Base-by-base conservation (phyloP, 176 grass and related monocot genomes). In the Phoenix roebelenii region DNA sequence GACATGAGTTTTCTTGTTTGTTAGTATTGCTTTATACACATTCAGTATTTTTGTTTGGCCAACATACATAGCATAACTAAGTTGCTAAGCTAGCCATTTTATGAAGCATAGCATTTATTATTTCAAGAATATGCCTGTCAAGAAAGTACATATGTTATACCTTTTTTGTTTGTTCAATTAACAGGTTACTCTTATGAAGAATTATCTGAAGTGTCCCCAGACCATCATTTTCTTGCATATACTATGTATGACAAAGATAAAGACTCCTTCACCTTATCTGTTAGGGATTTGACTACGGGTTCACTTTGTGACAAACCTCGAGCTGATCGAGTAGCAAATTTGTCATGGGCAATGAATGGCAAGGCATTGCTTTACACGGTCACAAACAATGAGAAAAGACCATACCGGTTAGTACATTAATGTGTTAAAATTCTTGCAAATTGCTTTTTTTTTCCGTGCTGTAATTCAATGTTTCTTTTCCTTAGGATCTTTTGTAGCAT, bases 211-310 rank as follows among this genome's bases (percentile, higher is more conserved):
- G 81, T 91, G 63, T 97, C 87, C 49, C 92, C 87, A 49, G 83
- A 90, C 55, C 92, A 90, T 75, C 74, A 74, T 25, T 88, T 76
- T 51, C 77, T 96, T 77, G 92, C 86, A 61, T 96, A 97, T 78
- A 90, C 87, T 20, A 90, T 97, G 92, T 88, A 90, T 64, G 78
- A 97, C 57, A 97, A 96, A 79, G 87, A 91, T 28, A 90, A 91
- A 75, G 84, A 85, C 29, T 88, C 77, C 25, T 97, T 97, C 69
- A 87, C 78, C 29, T 74, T 97, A 88, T 64, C 85, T 71, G 84
- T 97, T 39, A 86, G 77, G 66, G 87, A 97, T 74, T 79, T 97
- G 44, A 73, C 77, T 55, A 85, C 78, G 23, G 92, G 92, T 35
- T 60, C 77, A 50, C 77, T 90, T 77, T 81, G 74, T 9, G 72